Percentiles rank a stretch among this genome's conserved stretches.
phyloP scores from a whole-genome alignment of 148 eudicot genomes.

The Tetragonia tetragonoides region DNA sequence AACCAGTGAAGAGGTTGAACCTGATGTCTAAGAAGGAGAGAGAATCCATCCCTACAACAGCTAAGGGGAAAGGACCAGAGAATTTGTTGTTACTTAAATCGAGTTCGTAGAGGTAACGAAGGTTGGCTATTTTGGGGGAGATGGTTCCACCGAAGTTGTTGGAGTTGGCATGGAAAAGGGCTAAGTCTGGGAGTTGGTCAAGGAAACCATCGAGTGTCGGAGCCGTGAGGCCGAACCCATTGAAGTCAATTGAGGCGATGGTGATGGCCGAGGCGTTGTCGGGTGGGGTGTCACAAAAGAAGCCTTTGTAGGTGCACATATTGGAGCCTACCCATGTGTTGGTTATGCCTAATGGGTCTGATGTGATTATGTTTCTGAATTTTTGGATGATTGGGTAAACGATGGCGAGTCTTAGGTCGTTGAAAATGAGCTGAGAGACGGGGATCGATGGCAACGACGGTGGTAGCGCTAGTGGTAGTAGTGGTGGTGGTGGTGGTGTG shows the following conservation, averaged over 20 bases:
- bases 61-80: slow-evolving; percentile 66
- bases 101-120: slow-evolving; percentile 68
- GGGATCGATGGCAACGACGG: slow-evolving; percentile 13
- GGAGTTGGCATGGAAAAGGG: slow-evolving; percentile 83
- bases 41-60: slow-evolving; percentile 49
- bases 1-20: slow-evolving; percentile 68
- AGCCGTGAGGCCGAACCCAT: slow-evolving; percentile 61
- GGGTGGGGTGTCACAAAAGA: slow-evolving; percentile 66
- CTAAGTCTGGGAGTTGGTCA: slow-evolving; percentile 71
- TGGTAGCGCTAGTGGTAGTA: not conserved
- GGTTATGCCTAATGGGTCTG: slow-evolving; percentile 73
- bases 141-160: slow-evolving; percentile 61
- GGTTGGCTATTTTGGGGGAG: slow-evolving; percentile 52
- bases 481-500: not conserved
- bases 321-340: slow-evolving; percentile 68
- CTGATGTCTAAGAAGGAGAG: slow-evolving; percentile 67
- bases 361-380: slow-evolving; percentile 54
- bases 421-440: slow-evolving; percentile 29
- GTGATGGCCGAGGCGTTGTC: slow-evolving; percentile 57
- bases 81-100: slow-evolving; percentile 87
- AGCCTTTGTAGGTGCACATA: slow-evolving; percentile 68
- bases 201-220: slow-evolving; percentile 66
- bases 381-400: slow-evolving; percentile 69
- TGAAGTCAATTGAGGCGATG: slow-evolving; percentile 75
- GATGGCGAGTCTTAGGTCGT: slow-evolving; percentile 49